A percentile compares a stretch with the other conserved stretches of the same genome.
phyloP scores from a whole-genome alignment of 2,329 filamentous ascomycete species.

The Thielaviopsis ethacetica region DNA sequence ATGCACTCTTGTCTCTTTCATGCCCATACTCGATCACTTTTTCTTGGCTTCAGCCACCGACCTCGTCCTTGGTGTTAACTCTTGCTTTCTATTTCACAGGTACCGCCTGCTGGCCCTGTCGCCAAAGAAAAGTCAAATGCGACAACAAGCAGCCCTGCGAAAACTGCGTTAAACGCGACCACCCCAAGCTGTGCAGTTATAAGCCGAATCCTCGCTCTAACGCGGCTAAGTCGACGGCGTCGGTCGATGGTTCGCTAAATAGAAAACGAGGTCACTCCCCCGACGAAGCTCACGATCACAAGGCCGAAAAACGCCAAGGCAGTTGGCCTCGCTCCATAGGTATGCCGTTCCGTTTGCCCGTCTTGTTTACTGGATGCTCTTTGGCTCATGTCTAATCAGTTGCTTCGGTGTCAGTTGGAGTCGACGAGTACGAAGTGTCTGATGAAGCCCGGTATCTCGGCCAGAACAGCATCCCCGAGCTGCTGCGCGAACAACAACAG shows the following conservation, averaged over 20 bases:
- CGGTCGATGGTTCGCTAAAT: slow-evolving; percentile 10
- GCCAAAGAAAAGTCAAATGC: slow-evolving; percentile 53
- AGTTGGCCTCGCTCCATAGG: slow-evolving; percentile 28
- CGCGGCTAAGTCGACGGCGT: slow-evolving; percentile 11
- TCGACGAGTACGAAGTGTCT: slow-evolving; percentile 36
- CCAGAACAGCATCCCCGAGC: slow-evolving; percentile 51
- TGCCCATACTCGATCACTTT: neutral
- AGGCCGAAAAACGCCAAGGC: slow-evolving; percentile 21
- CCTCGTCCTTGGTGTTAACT: neutral
- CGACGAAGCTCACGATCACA: slow-evolving; percentile 19
- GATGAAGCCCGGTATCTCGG: slow-evolving; percentile 45
- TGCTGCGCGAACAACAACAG: slow-evolving; percentile 41
- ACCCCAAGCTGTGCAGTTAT: slow-evolving; percentile 48
- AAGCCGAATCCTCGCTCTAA: slow-evolving; percentile 36
- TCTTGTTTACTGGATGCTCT: neutral
- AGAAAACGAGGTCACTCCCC: slow-evolving; percentile 29
- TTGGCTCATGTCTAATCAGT: slow-evolving; percentile 14
- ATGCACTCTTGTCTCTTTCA: neutral
- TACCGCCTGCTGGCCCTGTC: slow-evolving; percentile 50
- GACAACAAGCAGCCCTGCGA: slow-evolving; percentile 53
- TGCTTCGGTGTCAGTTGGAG: slow-evolving; percentile 12
- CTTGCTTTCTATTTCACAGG: slow-evolving; percentile 21
- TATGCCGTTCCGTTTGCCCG: slow-evolving; percentile 12
- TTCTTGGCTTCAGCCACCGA: neutral
- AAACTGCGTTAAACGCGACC: slow-evolving; percentile 50